phyloP scores from a whole-genome alignment of 257 asterid species.

The Henckelia pumila region DNA sequence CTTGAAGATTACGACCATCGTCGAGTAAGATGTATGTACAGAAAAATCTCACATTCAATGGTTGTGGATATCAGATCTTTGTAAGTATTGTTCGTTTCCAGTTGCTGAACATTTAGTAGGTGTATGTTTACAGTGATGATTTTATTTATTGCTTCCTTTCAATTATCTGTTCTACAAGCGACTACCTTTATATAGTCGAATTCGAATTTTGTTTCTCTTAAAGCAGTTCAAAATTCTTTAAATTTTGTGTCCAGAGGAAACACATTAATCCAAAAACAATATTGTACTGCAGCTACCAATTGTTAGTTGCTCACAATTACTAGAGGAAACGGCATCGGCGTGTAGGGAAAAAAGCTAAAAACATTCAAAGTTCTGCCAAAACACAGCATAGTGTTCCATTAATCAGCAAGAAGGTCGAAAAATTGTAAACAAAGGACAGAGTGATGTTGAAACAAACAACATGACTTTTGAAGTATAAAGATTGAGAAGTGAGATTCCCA shows the following conservation, averaged over 20 bases:
- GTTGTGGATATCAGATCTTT: slow-evolving; percentile 13
- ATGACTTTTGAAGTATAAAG: neutral
- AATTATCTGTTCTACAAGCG: neutral
- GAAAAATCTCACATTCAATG: slow-evolving; percentile 1
- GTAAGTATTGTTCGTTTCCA: neutral
- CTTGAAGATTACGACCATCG: neutral
- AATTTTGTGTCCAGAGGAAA: neutral
- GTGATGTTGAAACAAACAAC: neutral
- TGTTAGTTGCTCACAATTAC: neutral
- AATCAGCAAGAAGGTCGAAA: slow-evolving; percentile 5
- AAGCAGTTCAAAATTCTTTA: neutral
- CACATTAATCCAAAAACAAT: slow-evolving; percentile 2
- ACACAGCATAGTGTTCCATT: neutral
- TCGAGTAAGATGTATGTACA: slow-evolving; percentile 8
- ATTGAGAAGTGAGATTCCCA: neutral
- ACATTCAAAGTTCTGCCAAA: neutral
- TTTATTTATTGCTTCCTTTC: too few species aligned
- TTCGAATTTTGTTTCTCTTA: neutral
- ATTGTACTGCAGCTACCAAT: slow-evolving; percentile 11
- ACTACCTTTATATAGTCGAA: neutral
- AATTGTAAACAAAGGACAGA: slow-evolving; percentile 4
- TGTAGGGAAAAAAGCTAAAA: neutral
- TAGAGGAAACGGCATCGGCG: neutral
- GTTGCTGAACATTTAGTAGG: too few species aligned
- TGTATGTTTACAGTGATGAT: neutral